A percentile compares a stretch with the other conserved stretches of the same genome.
phyloP scores from a whole-genome alignment of 1,284 basidiomycete species.

The Irpex sp. region DNA sequence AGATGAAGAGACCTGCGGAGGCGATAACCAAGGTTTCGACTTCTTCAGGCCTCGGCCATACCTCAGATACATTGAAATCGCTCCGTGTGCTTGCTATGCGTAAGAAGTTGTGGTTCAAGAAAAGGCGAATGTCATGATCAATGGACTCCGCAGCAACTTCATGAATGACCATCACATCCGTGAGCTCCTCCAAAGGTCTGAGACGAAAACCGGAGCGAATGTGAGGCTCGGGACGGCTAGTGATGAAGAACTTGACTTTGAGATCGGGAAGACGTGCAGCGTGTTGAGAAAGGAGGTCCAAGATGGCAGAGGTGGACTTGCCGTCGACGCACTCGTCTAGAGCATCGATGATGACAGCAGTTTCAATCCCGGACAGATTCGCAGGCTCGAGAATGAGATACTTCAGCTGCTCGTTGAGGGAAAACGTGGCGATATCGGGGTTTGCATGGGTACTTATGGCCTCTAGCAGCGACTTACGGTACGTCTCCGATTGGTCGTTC shows the following conservation, averaged over 20 bases:
- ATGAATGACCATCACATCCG: background rate
- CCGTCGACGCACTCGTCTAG: constrained; percentile 23
- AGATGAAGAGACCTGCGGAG: background rate
- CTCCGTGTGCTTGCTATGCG: background rate
- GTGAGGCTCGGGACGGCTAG: constrained; percentile 20
- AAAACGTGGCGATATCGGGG: background rate
- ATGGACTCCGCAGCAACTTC: background rate
- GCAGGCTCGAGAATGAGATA: constrained; percentile 11
- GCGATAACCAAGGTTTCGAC: background rate
- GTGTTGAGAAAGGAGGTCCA: constrained; percentile 14
- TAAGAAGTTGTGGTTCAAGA: background rate
- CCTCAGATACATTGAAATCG: background rate
- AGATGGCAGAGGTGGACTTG: constrained; percentile 4
- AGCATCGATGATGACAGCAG: constrained; percentile 18
- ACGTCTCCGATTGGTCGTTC: background rate
- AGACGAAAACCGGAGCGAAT: constrained; percentile 12
- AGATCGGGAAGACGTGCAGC: background rate
- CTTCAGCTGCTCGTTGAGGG: background rate
- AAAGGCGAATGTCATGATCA: background rate
- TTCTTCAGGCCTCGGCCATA: too few species aligned
- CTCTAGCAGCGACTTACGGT: background rate
- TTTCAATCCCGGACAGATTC: background rate
- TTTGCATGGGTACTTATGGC: background rate
- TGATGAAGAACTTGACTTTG: constrained; percentile 18
- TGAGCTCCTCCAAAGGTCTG: background rate